Evolutionary conservation across 768 basidiomycete genomes (phyloP), one percentile per base, ranked within the genome.

Genomic region (Inosperma sp.): DNA sequence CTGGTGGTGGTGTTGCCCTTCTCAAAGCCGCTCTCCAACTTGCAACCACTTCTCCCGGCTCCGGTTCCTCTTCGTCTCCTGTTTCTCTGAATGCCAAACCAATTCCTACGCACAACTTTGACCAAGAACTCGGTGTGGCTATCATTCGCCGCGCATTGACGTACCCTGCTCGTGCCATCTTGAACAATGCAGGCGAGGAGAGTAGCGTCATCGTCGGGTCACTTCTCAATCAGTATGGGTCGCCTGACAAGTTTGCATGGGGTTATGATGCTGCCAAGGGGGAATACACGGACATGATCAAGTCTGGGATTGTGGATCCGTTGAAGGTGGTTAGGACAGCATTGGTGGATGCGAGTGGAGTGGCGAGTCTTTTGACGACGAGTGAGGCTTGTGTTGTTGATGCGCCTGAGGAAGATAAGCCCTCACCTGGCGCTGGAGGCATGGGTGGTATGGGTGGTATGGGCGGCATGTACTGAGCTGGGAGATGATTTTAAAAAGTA

Each of bases 291-390:
- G 91, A 98, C 70, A 93, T 98, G 93, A 86, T 97, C 72, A 78
- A 84, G 68, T 77, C 82, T 23, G 95, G 95, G 62, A 96, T 98
- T 59, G 86, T 97, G 37, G 95, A 98, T 72, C 94, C 93, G 1
- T 74, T 94, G 54, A 95, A 95, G 81, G 95, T 98, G 44, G 94
- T 96, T 44, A 75, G 91, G 60, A 95, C 93, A 3, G 93, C 93
- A 2, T 76, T 97, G 23, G 83, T 94, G 2, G 94, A 98, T 65
- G 94, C 95, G 0, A 75, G 80, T 19, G 93, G 95, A 63, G 94
- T 97, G n/a, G 92, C 94, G 3, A 88, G 84, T 55, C 72, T 98
- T 67, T 73, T 97, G 69, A 93, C 93, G 41, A 98, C 94, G 45
- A 89, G 86, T 59, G 94, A 98, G 75, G 86, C 82, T 34, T 88